Percentiles rank a stretch among this genome's conserved stretches.
phyloP scores from a whole-genome alignment of 805 yeast genomes.

The Schizosaccharomyces cryophilus region DNA sequence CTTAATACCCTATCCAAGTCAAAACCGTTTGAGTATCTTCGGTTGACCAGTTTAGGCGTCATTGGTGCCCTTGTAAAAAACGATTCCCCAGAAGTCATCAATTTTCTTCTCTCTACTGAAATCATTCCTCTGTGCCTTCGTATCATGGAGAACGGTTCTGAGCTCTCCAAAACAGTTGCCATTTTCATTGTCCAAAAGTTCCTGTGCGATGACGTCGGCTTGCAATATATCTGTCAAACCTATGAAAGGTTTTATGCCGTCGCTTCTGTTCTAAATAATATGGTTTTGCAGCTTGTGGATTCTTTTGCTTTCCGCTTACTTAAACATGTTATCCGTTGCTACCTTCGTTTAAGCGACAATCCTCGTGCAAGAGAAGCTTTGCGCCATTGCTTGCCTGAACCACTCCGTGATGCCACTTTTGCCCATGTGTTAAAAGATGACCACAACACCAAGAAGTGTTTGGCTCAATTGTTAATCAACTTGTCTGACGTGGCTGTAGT shows the following conservation, averaged over 20 bases:
- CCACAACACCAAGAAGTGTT: slow-evolving; percentile 61
- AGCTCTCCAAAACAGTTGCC: slow-evolving; percentile 84
- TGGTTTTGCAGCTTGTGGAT: slow-evolving; percentile 66
- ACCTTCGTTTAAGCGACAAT: slow-evolving; percentile 70
- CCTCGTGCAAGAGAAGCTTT: slow-evolving; percentile 73
- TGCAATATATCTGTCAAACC: slow-evolving; percentile 80
- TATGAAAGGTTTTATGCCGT: slow-evolving; percentile 88
- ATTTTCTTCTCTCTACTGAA: slow-evolving; percentile 78
- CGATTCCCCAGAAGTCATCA: slow-evolving; percentile 85
- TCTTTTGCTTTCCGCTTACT: slow-evolving; percentile 61
- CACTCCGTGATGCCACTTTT: slow-evolving; percentile 70
- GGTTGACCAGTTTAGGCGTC: slow-evolving; percentile 84
- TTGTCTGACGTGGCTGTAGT: slow-evolving; percentile 19
- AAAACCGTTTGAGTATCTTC: slow-evolving; percentile 75
- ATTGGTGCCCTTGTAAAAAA: slow-evolving; percentile 91
- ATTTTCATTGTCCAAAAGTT: slow-evolving; percentile 87
- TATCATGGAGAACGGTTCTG: slow-evolving; percentile 88
- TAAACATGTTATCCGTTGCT: slow-evolving; percentile 86
- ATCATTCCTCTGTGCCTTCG: slow-evolving; percentile 83
- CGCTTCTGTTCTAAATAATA: slow-evolving; percentile 57
- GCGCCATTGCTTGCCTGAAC: slow-evolving; percentile 62
- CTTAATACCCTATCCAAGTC: slow-evolving; percentile 77
- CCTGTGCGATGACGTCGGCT: slow-evolving; percentile 71
- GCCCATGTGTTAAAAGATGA: slow-evolving; percentile 60
- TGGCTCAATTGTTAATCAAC: slow-evolving; percentile 56